Evolutionary conservation across 495 filamentous ascomycete genomes (phyloP).

Genomic region (Penicillium simplicissimum): DNA sequence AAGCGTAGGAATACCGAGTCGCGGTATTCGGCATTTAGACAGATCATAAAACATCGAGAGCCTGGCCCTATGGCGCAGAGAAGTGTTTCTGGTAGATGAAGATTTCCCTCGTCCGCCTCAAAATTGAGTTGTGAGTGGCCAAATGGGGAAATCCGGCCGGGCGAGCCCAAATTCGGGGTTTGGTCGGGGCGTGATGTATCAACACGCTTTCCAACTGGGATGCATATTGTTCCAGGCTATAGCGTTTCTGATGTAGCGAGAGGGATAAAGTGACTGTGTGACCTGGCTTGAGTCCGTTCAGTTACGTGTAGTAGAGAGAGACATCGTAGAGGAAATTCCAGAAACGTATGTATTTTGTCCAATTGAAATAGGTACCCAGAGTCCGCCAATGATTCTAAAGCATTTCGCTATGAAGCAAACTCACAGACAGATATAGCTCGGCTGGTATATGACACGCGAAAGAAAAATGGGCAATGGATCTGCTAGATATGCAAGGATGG

Average conservation of each 20-base stretch:
- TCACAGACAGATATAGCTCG: constrained; percentile 10
- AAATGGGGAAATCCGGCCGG: constrained; percentile 1
- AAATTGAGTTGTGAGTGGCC: constrained; percentile 4
- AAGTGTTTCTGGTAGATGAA: constrained; percentile 6
- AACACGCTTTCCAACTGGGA: neutral
- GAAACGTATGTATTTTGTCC: neutral
- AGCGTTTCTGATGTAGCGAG: neutral
- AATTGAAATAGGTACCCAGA: neutral
- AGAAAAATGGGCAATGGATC: neutral
- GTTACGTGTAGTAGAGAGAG: neutral
- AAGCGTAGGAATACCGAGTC: neutral
- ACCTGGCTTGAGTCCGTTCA: neutral
- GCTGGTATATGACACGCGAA: constrained; percentile 23
- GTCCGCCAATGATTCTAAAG: neutral
- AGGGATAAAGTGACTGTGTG: neutral
- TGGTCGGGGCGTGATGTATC: neutral
- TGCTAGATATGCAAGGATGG: constrained; percentile 21
- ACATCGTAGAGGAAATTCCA: neutral
- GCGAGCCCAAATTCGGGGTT: neutral
- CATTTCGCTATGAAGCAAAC: neutral
- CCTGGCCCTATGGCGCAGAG: neutral
- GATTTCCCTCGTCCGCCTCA: neutral
- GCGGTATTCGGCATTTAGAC: constrained; percentile 3
- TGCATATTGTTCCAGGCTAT: neutral
- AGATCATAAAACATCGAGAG: constrained; percentile 1